Base-by-base conservation (phyloP, 305 asterid species). In the Ajuga reptans region DNA sequence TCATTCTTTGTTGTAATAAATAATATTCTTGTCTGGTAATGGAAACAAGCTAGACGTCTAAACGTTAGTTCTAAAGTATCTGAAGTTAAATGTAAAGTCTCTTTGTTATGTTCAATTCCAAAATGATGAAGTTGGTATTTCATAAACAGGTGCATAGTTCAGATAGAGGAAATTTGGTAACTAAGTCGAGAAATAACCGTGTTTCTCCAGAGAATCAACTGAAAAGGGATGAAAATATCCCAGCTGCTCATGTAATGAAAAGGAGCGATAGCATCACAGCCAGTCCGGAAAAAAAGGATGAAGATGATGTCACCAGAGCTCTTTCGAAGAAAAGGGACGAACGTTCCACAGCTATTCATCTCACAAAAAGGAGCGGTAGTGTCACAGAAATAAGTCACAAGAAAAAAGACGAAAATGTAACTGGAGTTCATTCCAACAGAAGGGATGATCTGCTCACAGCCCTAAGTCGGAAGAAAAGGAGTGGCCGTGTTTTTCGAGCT, bases 171-270 rank as follows among this genome's bases (percentile, higher is more conserved):
- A 47, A 68, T 60, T 60, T 45, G 33, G 65, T n/a, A 45, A 34
- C 52, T 46, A 77, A 72, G 50, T 41, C 75, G 5, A 75, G 72
- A 78, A 81, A 75, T 33, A 57, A 39, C 68, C 50, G 49, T 37
- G 62, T 45, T 50, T 68, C 78, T 67, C 66, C 60, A 17, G 77
- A 77, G 59, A 55, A 66, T 69, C 84, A 72, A 64, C 69, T 47
- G 71, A 78, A 51, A 45, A 50, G 51, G 41, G 83, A 72, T 8
- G 79, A 66, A 61, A 39, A 10, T 31, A 16, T 33, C 58, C 31
- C 45, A 39, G 61, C 50, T 15, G 52, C 65, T 47, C 64, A 59
- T 65, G 70, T 18, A 37, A 76, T 63, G 71, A 74, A 60, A 53
- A 33, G 66, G 53, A 65, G 58, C 17, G 77, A 67, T 14, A 27